Evolutionary conservation across 805 yeast genomes (phyloP), one percentile per base, ranked within the genome.

Genomic region (Starmerella vitae): DNA sequence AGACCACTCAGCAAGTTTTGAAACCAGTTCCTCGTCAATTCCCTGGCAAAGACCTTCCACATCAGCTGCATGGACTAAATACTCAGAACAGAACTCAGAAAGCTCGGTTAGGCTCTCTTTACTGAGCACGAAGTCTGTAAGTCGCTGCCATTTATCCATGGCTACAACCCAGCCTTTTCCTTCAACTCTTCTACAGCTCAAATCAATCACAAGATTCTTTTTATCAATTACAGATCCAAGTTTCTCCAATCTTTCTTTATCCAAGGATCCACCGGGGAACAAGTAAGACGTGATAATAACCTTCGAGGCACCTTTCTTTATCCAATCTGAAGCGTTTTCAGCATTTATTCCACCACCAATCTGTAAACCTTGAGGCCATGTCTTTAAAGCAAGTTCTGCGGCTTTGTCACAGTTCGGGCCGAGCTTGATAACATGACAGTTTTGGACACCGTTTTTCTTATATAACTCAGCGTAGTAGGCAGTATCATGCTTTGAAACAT

Each of bases 21-120:
- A 41, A 4, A 91, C 96, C 31, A 91, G 64, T 14, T 74, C 71
- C 54, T 76, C 76, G 54, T 91, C 99, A 25, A 91, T 81, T 1
- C 99, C 99, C 30, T 74, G 70, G 57, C 98, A 91, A 14, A 91
- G 66, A 0, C 99, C 99, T 60, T 91, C 99, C 3, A 91, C 97
- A 59, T 91, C 98, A 0, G 98, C 99, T 3, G 98, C 98, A 62
- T 91, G 99, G 14, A 91, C 78, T 38, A 91, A 63, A 54, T 88
- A 82, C 61, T 91, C 98, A 47, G 74, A 70, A 52, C 96, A 83
- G 60, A 78, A 82, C 35, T 64, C 40, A 7, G 77, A 60, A 29
- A 91, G 66, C 34, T 59, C 44, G 3, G 51, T 55, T 43, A 91
- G 69, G 20, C 79, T 69, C 20, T 68, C 70, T 36, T 59, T 56